Percentiles rank a stretch among this genome's conserved stretches.
Conservation (phyloP, 345 rosid species). For the Populus alba region DNA sequence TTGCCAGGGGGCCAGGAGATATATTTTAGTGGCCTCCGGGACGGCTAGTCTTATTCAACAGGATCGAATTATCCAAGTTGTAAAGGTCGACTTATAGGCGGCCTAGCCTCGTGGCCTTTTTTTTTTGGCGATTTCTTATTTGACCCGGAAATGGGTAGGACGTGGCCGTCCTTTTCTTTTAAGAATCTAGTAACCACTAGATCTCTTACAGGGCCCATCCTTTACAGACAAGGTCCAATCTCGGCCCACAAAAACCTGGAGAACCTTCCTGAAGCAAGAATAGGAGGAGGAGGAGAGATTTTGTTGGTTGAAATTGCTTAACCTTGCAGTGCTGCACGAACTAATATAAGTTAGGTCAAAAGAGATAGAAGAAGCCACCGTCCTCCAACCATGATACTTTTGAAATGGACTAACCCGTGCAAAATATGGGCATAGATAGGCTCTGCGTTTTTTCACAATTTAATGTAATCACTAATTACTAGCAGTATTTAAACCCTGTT, state of each 20-base stretch:
- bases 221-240: neutral
- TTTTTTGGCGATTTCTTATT: too few relatives aligned
- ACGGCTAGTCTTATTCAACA: neutral
- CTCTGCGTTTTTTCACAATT: neutral
- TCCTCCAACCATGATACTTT: neutral
- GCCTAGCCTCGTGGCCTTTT: neutral
- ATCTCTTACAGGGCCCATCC: neutral
- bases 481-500: too few relatives aligned
- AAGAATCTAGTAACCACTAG: neutral
- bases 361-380: neutral
- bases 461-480: too few relatives aligned
- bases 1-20: neutral
- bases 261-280: neutral
- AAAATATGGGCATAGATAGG: neutral
- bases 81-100: neutral
- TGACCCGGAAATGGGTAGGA: neutral
- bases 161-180: neutral
- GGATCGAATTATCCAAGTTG: neutral
- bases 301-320: neutral
- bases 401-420: neutral
- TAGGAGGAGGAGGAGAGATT: accelerated
- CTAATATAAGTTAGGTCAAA: neutral
- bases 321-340: too few relatives aligned
- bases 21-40: neutral
- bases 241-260: neutral